Evolutionary conservation across 805 yeast genomes (phyloP).

Genomic region (Saturnispora bothae): DNA sequence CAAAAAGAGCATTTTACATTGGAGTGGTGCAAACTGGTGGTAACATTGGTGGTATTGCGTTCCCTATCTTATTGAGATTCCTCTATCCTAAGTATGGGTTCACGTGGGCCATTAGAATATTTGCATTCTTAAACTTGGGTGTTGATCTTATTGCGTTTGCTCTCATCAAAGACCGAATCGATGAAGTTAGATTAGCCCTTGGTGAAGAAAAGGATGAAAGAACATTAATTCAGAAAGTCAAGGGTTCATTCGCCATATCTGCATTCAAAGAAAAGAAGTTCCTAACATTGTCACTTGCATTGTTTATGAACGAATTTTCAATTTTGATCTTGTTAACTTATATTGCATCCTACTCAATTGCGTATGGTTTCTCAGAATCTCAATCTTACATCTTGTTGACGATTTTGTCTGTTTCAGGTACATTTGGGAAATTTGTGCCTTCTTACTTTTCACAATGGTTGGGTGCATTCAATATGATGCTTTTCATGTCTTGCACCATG

Average conservation of each 20-base stretch:
- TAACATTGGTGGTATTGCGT: constrained; percentile 40
- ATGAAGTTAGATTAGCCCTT: constrained; percentile 15
- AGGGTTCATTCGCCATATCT: constrained; percentile 29
- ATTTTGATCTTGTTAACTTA: constrained; percentile 38
- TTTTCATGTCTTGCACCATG: constrained; percentile 37
- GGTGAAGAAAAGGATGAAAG: constrained; percentile 16
- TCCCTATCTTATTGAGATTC: constrained; percentile 41
- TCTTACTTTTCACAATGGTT: constrained; percentile 26
- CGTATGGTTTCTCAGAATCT: constrained; percentile 33
- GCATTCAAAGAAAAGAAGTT: constrained; percentile 33
- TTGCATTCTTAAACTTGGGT: constrained; percentile 36
- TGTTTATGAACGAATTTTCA: constrained; percentile 38
- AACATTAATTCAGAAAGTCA: constrained; percentile 13
- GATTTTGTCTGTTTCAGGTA: constrained; percentile 35
- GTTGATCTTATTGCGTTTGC: constrained; percentile 28
- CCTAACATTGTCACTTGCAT: constrained; percentile 29
- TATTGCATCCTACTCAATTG: constrained; percentile 42
- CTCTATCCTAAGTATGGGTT: constrained; percentile 40
- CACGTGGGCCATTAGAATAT: constrained; percentile 45
- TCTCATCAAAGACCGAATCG: constrained; percentile 33
- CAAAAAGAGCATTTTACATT: constrained; percentile 44
- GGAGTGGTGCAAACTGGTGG: constrained; percentile 44
- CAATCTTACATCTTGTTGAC: constrained; percentile 38
- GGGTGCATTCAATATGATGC: constrained; percentile 45
- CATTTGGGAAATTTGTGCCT: constrained; percentile 26